Percentiles rank a stretch among this genome's conserved stretches.
Conservation (phyloP, 352 stramenopile genomes). For the Pythium rishiriense region DNA sequence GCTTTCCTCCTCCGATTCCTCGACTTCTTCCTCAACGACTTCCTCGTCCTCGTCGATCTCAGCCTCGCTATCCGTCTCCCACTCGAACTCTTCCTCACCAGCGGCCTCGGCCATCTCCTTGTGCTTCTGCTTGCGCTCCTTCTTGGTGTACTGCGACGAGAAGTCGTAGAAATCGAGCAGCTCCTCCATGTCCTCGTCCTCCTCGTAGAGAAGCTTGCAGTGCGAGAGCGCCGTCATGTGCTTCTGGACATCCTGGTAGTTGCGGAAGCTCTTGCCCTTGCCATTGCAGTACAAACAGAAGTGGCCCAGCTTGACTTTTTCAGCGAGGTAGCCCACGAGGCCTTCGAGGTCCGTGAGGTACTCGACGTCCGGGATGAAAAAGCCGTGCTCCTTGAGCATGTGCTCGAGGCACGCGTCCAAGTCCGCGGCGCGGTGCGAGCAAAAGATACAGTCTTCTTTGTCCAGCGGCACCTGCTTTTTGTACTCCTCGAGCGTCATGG, state of each 20-base stretch:
- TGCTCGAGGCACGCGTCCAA: slow-evolving; percentile 81
- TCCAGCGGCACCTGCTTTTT: slow-evolving; percentile 70
- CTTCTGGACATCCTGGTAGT: slow-evolving; percentile 90
- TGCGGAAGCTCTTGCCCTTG: slow-evolving; percentile 88
- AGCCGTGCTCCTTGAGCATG: slow-evolving; percentile 94
- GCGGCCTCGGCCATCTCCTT: slow-evolving; percentile 23
- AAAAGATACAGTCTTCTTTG: slow-evolving; percentile 88
- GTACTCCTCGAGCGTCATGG: slow-evolving; percentile 74
- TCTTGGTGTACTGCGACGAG: slow-evolving; percentile 68
- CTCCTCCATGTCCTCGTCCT: slow-evolving; percentile 88
- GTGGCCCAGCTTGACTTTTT: slow-evolving; percentile 96
- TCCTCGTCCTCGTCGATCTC: slow-evolving; percentile 77
- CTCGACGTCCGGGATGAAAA: slow-evolving; percentile 95
- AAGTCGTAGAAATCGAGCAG: slow-evolving; percentile 92
- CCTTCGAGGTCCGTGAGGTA: slow-evolving; percentile 91
- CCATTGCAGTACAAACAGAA: slow-evolving; percentile 96
- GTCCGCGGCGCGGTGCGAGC: slow-evolving; percentile 51
- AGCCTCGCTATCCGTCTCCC: slow-evolving; percentile 82
- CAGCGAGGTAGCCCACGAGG: slow-evolving; percentile 91
- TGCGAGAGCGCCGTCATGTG: slow-evolving; percentile 94
- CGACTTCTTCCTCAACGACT: slow-evolving; percentile 57
- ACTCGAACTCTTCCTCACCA: slow-evolving; percentile 50
- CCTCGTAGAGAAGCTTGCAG: slow-evolving; percentile 91
- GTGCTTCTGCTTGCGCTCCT: slow-evolving; percentile 41
- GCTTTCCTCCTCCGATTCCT: slow-evolving; percentile 48